Base-by-base conservation (phyloP, 768 basidiomycete genomes). In the Mycena vulgaris region DNA sequence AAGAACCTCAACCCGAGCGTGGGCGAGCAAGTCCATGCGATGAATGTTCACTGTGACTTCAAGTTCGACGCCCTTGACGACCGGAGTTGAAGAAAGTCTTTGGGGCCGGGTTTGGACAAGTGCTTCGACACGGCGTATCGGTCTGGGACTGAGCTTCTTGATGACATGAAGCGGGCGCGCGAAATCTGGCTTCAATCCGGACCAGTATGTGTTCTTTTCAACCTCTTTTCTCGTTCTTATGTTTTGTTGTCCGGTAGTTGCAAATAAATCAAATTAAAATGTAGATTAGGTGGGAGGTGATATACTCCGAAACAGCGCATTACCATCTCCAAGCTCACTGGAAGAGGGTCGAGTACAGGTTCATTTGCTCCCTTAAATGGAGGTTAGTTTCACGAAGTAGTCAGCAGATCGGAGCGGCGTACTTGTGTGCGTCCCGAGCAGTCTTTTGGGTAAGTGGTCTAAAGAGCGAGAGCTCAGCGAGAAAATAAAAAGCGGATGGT, bases 331-430 rank as follows among this genome's bases (percentile, higher is more conserved):
- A 6, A n/a, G 25, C 56, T 62, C 61, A 62, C 30, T 62, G 33
- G 59, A 69, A 69, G 40, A 69, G 61, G 30, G 61, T 63, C 47
- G 56, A 45, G 56, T 69, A 69, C 53, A 58, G 37, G 45, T 63
- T 58, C 68, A 69, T 69, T 23, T 69, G 68, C 17, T 31, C 60
- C 48, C 55, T 69, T n/a, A 33, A 19, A 5, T 14, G 7, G 23
- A 27, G 17, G 19, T 66, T n/a, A 68, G 37, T 23, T 25, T 37
- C 9, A n/a, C n/a, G n/a, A n/a, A n/a, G n/a, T n/a, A 37, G 14
- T 27, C 9, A 10, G 51, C 17, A 42, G 58, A 55, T 25, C 55
- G 33, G 39, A 39, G 39, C 14, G 14, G 21, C 19, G 21, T 23
- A 45, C 42, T 14, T 21, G 42, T 45, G 42, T n/a, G 42, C 63